Evolutionary conservation across 2,329 filamentous ascomycete species (phyloP).

Genomic region (Trematosphaeria pertusa): DNA sequence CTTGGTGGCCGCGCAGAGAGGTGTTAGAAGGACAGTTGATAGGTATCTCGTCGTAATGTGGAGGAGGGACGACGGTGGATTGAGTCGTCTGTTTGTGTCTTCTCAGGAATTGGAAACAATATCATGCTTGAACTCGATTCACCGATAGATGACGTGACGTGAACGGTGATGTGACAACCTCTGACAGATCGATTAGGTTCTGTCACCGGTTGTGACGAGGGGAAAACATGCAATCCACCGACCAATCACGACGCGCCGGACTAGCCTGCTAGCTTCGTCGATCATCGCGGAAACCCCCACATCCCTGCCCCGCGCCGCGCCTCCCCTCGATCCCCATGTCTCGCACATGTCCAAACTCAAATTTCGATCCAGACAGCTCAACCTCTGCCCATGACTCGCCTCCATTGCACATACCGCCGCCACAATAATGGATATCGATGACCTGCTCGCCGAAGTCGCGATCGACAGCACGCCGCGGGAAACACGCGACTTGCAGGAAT

Average conservation of each 20-base stretch:
- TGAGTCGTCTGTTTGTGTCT: conserved; percentile 29
- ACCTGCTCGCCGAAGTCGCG: conserved; percentile 60
- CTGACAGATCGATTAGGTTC: no score
- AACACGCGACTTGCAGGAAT: conserved; percentile 79
- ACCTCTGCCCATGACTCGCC: conserved; percentile 1
- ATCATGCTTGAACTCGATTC: not conserved
- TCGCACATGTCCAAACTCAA: not conserved
- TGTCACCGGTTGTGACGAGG: no score
- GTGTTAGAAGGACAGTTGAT: conserved; percentile 25
- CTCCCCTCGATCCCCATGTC: conserved; percentile 3
- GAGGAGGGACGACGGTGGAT: conserved; percentile 31
- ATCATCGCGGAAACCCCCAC: conserved; percentile 13
- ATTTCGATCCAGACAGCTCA: not conserved
- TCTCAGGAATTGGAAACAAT: conserved; percentile 31
- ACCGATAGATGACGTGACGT: no score
- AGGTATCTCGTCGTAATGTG: conserved; percentile 36
- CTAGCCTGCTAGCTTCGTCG: conserved; percentile 22
- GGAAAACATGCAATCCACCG: no score
- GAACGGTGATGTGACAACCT: no score
- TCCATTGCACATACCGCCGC: not conserved
- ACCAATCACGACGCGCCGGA: conserved; percentile 17
- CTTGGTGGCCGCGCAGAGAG: conserved; percentile 20
- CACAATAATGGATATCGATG: conserved; percentile 55
- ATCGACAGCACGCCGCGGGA: conserved; percentile 58
- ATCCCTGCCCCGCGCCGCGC: conserved; percentile 20